phyloP scores from a whole-genome alignment of 441 rosid species.

The Populus trichocarpa region DNA sequence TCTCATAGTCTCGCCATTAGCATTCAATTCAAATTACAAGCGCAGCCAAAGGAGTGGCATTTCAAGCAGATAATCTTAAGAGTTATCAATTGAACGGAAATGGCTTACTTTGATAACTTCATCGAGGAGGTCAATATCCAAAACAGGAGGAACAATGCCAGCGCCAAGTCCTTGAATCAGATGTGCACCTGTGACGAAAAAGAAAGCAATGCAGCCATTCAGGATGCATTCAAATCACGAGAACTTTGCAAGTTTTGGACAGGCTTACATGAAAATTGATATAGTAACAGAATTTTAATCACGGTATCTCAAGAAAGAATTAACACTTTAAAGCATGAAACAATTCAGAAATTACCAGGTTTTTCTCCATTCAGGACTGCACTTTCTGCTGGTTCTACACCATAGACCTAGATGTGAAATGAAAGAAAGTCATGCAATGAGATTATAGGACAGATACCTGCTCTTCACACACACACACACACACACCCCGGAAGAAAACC shows the following conservation, averaged over 20 bases:
- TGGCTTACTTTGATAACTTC: slow-evolving; percentile 44
- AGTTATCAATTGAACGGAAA: not conserved
- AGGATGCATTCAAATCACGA: not conserved
- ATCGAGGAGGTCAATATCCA: slow-evolving; percentile 42
- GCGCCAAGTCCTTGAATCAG: slow-evolving; percentile 53
- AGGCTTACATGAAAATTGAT: not conserved
- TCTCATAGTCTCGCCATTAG: no score
- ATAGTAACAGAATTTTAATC: no score
- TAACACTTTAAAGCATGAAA: no score
- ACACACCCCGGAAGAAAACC: not conserved
- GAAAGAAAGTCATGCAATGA: not conserved
- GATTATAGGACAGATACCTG: not conserved
- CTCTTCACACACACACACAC: not conserved
- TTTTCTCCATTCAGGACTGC: no score
- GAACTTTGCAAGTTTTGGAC: not conserved
- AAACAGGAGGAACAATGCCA: slow-evolving; percentile 36
- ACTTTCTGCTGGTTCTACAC: no score
- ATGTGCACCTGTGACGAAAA: slow-evolving; percentile 29
- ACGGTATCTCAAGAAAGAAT: no score
- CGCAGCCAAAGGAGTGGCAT: not conserved
- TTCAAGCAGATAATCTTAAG: not conserved
- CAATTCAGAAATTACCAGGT: no score
- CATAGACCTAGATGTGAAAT: no score
- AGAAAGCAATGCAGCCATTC: not conserved
- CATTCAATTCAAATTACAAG: not conserved